Conservation (phyloP, 352 stramenopile genomes). For the Pythium angustatum region DNA sequence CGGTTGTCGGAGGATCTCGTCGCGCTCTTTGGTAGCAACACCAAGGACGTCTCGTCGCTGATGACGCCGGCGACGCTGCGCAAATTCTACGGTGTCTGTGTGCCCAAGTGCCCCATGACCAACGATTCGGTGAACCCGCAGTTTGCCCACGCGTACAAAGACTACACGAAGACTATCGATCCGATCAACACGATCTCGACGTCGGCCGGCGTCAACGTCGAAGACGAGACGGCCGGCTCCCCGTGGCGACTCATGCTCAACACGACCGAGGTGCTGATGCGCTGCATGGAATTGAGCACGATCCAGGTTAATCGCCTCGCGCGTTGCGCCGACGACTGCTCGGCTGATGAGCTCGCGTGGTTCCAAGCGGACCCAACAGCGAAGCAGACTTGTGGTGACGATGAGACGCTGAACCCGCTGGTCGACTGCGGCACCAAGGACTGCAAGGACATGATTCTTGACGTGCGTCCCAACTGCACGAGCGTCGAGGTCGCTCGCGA, state of each 20-base stretch:
- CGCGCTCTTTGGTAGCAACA: conserved; percentile 22
- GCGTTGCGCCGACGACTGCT: conserved; percentile 70
- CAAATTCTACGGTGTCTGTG: conserved; percentile 53
- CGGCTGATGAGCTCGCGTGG: conserved; percentile 36
- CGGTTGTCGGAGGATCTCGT: conserved; percentile 63
- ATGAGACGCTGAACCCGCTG: conserved; percentile 51
- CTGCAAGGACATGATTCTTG: conserved; percentile 49
- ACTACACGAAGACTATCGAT: conserved; percentile 43
- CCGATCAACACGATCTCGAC: conserved; percentile 39
- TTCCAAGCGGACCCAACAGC: conserved; percentile 33
- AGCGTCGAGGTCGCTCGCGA: conserved; percentile 48
- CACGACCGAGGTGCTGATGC: conserved; percentile 65
- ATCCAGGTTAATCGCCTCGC: conserved; percentile 44
- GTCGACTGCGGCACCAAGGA: conserved; percentile 47
- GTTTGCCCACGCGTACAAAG: conserved; percentile 64
- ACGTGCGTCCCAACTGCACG: conserved; percentile 45
- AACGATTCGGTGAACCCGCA: conserved; percentile 35
- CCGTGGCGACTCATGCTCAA: conserved; percentile 65
- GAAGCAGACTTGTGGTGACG: conserved; percentile 40
- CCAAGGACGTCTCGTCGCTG: conserved; percentile 22
- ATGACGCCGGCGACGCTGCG: conserved; percentile 31
- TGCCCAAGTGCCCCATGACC: conserved; percentile 50
- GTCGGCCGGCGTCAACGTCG: conserved; percentile 30
- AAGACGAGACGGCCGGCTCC: conserved; percentile 58
- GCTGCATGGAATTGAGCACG: conserved; percentile 66